These are phyloP conservation scores for Hyaloscypha finlandica DNA, from an alignment of 495 filamentous ascomycete genomes.

Conservation along the genomic window DNA sequence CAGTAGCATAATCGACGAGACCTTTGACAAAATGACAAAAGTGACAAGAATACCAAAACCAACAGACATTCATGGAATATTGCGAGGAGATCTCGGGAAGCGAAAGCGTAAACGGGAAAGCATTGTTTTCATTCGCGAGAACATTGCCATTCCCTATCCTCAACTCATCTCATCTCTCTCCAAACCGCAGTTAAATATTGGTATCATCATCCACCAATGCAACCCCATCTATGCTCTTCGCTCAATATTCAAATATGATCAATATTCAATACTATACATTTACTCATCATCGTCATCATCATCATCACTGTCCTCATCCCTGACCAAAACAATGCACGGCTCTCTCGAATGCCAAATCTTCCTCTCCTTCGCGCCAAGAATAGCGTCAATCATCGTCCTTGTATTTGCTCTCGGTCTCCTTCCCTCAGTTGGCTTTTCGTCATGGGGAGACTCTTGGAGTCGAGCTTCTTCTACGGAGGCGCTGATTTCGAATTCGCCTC, in stretches of 20 bases:
- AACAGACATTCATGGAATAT: too few species aligned
- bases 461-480: conserved; percentile 80
- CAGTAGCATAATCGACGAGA: neutral
- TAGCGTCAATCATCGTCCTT: conserved; percentile 53
- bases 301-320: conserved; percentile 40
- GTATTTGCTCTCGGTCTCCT: conserved; percentile 50
- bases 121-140: neutral
- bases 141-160: neutral
- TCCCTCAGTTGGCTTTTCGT: conserved; percentile 30
- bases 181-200: neutral
- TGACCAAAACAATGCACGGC: conserved; percentile 62
- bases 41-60: too few species aligned
- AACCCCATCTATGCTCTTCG: neutral
- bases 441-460: conserved; percentile 36
- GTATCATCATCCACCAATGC: neutral
- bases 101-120: neutral
- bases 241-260: neutral
- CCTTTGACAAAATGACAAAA: too few species aligned
- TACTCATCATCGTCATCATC: conserved; percentile 28
- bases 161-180: neutral
- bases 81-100: too few species aligned
- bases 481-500: conserved; percentile 80
- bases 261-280: conserved; percentile 18
- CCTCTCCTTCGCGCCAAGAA: conserved; percentile 61
- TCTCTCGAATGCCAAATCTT: conserved; percentile 73